Evolutionary conservation across 768 basidiomycete genomes (phyloP).

Genomic region (Pulveroboletus sp.): DNA sequence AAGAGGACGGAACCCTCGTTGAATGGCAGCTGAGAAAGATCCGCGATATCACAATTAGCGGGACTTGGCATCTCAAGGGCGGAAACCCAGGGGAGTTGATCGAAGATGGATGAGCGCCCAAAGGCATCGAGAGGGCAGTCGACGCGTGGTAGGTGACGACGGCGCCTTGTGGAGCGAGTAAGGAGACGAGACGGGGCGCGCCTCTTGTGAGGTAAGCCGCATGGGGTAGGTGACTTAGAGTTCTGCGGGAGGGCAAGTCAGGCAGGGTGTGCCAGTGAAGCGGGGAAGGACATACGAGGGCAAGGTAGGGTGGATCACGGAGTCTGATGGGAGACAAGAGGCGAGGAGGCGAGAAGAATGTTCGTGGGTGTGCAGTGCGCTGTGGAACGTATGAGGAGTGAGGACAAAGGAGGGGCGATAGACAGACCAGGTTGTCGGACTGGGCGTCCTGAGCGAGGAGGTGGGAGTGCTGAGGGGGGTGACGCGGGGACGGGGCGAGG

Average conservation of each 20-base stretch:
- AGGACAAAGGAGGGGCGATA: not conserved
- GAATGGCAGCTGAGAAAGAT: constrained; percentile 55
- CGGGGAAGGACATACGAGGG: constrained; percentile 14
- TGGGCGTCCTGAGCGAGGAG: constrained; percentile 7
- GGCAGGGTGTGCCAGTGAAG: not conserved
- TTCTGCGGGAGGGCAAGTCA: constrained; percentile 27
- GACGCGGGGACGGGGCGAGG: constrained; percentile 37
- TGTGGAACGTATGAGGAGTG: constrained; percentile 11
- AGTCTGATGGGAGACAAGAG: constrained; percentile 38
- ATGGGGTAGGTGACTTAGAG: constrained; percentile 37
- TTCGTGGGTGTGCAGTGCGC: constrained; percentile 21
- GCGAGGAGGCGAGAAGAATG: constrained; percentile 27
- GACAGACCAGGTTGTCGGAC: constrained; percentile 1
- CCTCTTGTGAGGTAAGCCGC: constrained; percentile 36
- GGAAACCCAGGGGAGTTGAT: constrained; percentile 65
- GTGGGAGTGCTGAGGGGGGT: constrained; percentile 18
- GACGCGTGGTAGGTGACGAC: constrained; percentile 37
- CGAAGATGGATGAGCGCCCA: constrained; percentile 41
- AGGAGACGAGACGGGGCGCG: constrained; percentile 29
- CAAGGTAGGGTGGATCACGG: constrained; percentile 23
- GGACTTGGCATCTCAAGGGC: constrained; percentile 47
- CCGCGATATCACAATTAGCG: constrained; percentile 53
- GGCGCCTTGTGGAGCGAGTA: constrained; percentile 38
- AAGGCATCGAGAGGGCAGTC: constrained; percentile 38
- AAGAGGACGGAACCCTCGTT: constrained; percentile 20